Conservation (phyloP, 306 rosid species). For the Alnus rubra region DNA sequence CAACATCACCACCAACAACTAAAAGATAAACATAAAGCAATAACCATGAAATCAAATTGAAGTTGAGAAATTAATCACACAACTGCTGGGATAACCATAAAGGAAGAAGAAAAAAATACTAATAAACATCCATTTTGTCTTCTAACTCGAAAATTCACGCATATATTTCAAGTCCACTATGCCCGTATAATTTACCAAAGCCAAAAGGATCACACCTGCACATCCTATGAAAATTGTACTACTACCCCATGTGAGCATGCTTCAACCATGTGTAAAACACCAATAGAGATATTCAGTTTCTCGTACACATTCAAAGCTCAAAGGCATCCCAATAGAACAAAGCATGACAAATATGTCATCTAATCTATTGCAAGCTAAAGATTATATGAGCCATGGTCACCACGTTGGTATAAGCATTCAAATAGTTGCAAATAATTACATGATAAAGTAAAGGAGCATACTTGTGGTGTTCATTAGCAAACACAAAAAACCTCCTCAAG, state of each 20-base stretch:
- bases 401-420: no score
- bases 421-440: not conserved
- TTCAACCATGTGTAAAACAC: not conserved
- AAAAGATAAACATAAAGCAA: not conserved
- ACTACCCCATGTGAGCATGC: not conserved
- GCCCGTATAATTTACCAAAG: not conserved
- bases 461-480: conserved; percentile 92
- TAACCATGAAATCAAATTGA: not conserved
- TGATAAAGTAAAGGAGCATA: conserved; percentile 25
- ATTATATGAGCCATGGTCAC: no score
- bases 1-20: conserved; percentile 1
- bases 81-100: not conserved
- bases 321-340: not conserved
- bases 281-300: not conserved
- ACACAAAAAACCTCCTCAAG: conserved; percentile 69
- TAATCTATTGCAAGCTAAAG: no score
- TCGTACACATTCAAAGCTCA: not conserved
- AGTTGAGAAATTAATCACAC: not conserved
- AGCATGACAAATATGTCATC: not conserved
- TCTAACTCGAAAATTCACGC: not conserved
- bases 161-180: not conserved
- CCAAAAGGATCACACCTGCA: not conserved
- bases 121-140: not conserved
- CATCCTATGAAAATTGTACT: not conserved
- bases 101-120: not conserved